A percentile compares a stretch with the other conserved stretches of the same genome.
Evolutionary conservation across 495 filamentous ascomycete species (phyloP).

Genomic region (Penicillium riverlandense): DNA sequence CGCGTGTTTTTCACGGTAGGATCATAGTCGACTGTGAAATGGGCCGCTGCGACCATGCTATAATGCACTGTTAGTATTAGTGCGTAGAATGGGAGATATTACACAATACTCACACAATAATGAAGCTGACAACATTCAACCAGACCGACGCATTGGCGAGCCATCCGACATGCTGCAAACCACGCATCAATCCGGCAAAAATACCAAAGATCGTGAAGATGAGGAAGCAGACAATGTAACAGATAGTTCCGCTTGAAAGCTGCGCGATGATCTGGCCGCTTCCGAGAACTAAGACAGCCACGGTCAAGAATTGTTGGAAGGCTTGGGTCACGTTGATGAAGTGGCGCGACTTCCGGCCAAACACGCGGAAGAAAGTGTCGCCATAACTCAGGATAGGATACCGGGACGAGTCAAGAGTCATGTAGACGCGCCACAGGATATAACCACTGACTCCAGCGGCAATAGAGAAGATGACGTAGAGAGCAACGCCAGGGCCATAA

Average conservation of each 20-base stretch:
- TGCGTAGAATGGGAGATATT: too few species aligned
- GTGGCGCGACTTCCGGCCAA: slow-evolving; percentile 41
- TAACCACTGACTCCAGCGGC: slow-evolving; percentile 32
- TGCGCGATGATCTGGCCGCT: slow-evolving; percentile 35
- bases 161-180: slow-evolving; percentile 18
- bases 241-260: slow-evolving; percentile 25
- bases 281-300: slow-evolving; percentile 46
- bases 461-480: slow-evolving; percentile 13
- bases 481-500: slow-evolving; percentile 15
- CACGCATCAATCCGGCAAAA: slow-evolving; percentile 35
- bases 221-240: slow-evolving; percentile 43
- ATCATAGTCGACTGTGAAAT: too few species aligned
- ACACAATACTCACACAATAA: background rate
- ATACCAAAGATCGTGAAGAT: slow-evolving; percentile 42
- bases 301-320: slow-evolving; percentile 44
- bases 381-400: slow-evolving; percentile 50
- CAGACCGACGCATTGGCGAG: slow-evolving; percentile 17
- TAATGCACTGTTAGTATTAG: too few species aligned
- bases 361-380: slow-evolving; percentile 50
- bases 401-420: slow-evolving; percentile 46
- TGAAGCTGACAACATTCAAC: slow-evolving; percentile 18
- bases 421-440: slow-evolving; percentile 48
- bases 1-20: too few species aligned
- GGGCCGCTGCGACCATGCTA: too few species aligned
- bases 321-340: slow-evolving; percentile 48